Evolutionary conservation across 2,329 filamentous ascomycete species (phyloP).

Genomic region (Colletotrichum zoysiae): DNA sequence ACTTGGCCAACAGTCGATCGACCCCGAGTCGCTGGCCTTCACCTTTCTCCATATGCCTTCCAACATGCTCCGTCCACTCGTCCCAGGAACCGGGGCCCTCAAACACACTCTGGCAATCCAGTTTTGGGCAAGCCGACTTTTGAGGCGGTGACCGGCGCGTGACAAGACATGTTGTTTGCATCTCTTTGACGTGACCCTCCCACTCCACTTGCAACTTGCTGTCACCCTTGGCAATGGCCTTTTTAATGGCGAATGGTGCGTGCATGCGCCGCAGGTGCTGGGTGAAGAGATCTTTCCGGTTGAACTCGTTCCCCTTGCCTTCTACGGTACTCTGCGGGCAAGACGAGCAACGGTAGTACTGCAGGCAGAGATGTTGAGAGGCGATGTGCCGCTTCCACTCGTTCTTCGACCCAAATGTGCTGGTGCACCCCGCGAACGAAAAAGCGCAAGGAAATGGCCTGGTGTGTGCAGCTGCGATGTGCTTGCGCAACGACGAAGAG

Average conservation of each 20-base stretch:
- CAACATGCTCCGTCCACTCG: slow-evolving; percentile 92
- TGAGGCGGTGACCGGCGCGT: slow-evolving; percentile 77
- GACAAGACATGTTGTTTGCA: slow-evolving; percentile 81
- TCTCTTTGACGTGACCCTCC: slow-evolving; percentile 75
- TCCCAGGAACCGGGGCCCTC: slow-evolving; percentile 84
- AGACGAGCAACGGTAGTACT: slow-evolving; percentile 73
- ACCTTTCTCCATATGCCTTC: slow-evolving; percentile 85
- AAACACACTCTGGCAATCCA: slow-evolving; percentile 79
- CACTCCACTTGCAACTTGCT: slow-evolving; percentile 71
- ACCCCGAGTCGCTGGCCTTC: slow-evolving; percentile 70
- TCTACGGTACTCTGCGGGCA: slow-evolving; percentile 67
- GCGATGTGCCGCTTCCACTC: slow-evolving; percentile 97
- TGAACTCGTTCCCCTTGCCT: slow-evolving; percentile 79
- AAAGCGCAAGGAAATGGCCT: slow-evolving; percentile 88
- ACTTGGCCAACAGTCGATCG: slow-evolving; percentile 68
- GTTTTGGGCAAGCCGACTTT: slow-evolving; percentile 76
- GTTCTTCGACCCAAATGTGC: slow-evolving; percentile 92
- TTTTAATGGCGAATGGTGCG: slow-evolving; percentile 74
- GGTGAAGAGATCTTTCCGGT: slow-evolving; percentile 95
- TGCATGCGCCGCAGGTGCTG: slow-evolving; percentile 97
- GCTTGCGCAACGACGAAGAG: slow-evolving; percentile 74
- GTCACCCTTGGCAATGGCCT: slow-evolving; percentile 68
- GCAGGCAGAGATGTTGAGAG: slow-evolving; percentile 85
- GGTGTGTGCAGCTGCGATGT: slow-evolving; percentile 76
- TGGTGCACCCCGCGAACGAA: slow-evolving; percentile 83